Percentiles rank a stretch among this genome's conserved stretches.
Conservation (phyloP, 805 yeast genomes). For the Teunomyces barrocoloradensis region DNA sequence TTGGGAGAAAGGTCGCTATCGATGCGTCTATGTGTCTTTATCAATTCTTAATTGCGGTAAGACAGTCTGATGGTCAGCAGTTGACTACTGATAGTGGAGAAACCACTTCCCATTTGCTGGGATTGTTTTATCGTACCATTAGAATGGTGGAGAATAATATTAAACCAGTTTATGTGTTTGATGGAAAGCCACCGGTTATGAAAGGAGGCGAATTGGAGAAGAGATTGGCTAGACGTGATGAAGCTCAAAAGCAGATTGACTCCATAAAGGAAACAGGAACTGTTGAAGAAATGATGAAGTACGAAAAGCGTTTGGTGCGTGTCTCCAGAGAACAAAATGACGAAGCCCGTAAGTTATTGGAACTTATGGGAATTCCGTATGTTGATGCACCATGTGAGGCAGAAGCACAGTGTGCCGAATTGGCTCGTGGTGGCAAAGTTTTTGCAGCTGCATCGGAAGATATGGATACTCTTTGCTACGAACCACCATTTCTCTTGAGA, state of each 20-base stretch:
- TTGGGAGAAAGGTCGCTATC: conserved; percentile 96
- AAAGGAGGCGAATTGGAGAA: conserved; percentile 92
- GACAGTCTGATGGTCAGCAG: conserved; percentile 96
- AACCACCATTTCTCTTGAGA: conserved; percentile 77
- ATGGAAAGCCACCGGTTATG: conserved; percentile 94
- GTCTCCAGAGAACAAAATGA: conserved; percentile 91
- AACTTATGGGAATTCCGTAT: conserved; percentile 92
- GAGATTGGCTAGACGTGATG: conserved; percentile 75
- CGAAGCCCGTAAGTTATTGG: conserved; percentile 80
- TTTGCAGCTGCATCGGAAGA: conserved; percentile 98
- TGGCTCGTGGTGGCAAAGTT: conserved; percentile 86
- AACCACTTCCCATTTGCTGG: conserved; percentile 90
- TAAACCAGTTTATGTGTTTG: conserved; percentile 95
- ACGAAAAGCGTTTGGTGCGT: conserved; percentile 82
- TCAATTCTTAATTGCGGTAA: conserved; percentile 92
- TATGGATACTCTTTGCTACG: conserved; percentile 96
- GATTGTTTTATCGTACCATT: conserved; percentile 91
- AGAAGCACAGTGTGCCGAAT: conserved; percentile 95
- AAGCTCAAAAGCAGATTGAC: conserved; percentile 73
- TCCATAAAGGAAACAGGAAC: conserved; percentile 79
- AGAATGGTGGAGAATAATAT: conserved; percentile 89
- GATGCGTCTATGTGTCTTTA: conserved; percentile 96
- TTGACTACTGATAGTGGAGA: conserved; percentile 86
- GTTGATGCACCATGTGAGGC: conserved; percentile 97
- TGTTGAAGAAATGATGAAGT: conserved; percentile 68